Evolutionary conservation across 2,329 filamentous ascomycete species (phyloP).

Genomic region (Coniochaeta sp.): DNA sequence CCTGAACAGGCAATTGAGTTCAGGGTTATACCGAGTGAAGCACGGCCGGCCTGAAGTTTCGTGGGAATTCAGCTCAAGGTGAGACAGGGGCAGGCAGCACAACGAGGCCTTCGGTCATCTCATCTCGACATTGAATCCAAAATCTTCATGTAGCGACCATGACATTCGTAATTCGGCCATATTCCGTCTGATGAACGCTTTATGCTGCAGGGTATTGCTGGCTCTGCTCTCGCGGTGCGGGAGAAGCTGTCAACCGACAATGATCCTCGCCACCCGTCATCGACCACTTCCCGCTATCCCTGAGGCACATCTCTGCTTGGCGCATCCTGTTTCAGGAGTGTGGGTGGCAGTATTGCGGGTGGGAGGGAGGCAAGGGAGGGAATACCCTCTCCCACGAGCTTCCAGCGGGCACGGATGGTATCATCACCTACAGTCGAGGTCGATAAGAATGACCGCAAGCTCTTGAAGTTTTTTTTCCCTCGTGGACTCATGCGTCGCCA

Average conservation of each 20-base stretch:
- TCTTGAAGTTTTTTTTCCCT: neutral
- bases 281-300: neutral
- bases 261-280: neutral
- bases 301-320: neutral
- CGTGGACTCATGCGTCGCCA: neutral
- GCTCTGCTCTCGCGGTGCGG: neutral
- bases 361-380: neutral
- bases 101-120: too few species aligned
- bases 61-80: too few species aligned
- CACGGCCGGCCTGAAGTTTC: neutral
- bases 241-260: neutral
- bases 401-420: neutral
- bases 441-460: neutral
- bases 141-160: neutral
- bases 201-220: neutral
- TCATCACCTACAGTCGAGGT: neutral
- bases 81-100: too few species aligned
- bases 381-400: neutral
- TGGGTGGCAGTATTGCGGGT: neutral
- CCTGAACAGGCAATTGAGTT: neutral
- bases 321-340: neutral
- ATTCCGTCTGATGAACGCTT: neutral
- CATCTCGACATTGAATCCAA: neutral
- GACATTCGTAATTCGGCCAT: neutral
- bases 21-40: neutral